Evolutionary conservation across 2,329 filamentous ascomycete species (phyloP).

Genomic region (Penicillium digitatum): DNA sequence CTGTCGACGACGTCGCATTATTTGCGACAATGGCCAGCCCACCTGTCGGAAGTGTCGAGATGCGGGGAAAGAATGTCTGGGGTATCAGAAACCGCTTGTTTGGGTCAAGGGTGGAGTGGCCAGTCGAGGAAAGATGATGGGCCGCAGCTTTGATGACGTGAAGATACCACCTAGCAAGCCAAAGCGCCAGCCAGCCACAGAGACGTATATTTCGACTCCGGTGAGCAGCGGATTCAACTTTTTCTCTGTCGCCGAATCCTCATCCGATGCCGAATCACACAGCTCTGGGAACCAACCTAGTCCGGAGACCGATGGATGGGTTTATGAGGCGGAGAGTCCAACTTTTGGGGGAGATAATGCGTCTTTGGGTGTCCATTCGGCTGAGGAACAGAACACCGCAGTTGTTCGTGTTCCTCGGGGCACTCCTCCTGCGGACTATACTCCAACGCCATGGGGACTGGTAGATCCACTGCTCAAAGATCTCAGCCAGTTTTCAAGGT

Average conservation of each 20-base stretch:
- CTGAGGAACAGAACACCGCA: conserved; percentile 9
- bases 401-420: conserved; percentile 17
- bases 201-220: neutral
- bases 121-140: conserved; percentile 50
- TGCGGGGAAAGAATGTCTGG: conserved; percentile 43
- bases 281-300: conserved; percentile 16
- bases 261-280: conserved; percentile 16
- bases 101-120: conserved; percentile 45
- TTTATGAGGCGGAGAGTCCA: conserved; percentile 7
- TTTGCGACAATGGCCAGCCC: conserved; percentile 43
- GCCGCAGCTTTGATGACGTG: conserved; percentile 48
- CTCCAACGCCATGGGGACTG: conserved; percentile 39
- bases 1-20: conserved; percentile 44
- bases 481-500: conserved; percentile 42
- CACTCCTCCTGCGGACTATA: conserved; percentile 12
- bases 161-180: conserved; percentile 13
- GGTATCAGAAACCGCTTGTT: conserved; percentile 42
- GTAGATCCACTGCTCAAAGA: conserved; percentile 49
- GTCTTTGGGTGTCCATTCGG: neutral
- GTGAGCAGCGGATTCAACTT: conserved; percentile 5
- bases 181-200: neutral
- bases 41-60: conserved; percentile 43
- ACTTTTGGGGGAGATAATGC: neutral
- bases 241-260: conserved; percentile 11
- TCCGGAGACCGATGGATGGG: conserved; percentile 17